Evolutionary conservation across 345 rosid species (phyloP).

Genomic region (Hibiscus mutabilis): DNA sequence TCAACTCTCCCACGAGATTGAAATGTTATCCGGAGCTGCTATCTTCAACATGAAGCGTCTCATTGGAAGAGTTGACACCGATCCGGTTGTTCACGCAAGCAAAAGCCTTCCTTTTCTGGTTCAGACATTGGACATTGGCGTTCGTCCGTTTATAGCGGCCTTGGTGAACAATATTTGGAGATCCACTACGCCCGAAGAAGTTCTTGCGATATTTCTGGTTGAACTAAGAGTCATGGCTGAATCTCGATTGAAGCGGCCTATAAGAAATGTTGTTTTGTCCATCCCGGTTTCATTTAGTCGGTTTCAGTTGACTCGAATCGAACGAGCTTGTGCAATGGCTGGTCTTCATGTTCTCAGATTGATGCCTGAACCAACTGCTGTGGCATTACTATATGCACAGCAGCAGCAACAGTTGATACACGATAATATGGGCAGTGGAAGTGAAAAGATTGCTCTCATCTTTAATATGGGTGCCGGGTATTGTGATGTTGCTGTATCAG

Average conservation of each 20-base stretch:
- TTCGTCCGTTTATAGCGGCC: slow-evolving; percentile 75
- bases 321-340: slow-evolving; percentile 88
- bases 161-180: slow-evolving; percentile 82
- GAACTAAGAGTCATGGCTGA: slow-evolving; percentile 78
- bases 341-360: slow-evolving; percentile 78
- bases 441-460: slow-evolving; percentile 74
- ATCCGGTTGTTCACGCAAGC: slow-evolving; percentile 67
- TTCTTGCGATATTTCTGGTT: slow-evolving; percentile 64
- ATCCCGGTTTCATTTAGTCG: slow-evolving; percentile 80
- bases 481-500: slow-evolving; percentile 70
- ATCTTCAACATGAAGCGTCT: slow-evolving; percentile 91
- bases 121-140: slow-evolving; percentile 81
- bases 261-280: slow-evolving; percentile 69
- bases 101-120: slow-evolving; percentile 73
- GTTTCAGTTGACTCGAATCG: slow-evolving; percentile 71
- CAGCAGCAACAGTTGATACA: slow-evolving; percentile 65
- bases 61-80: slow-evolving; percentile 79
- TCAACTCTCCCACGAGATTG: slow-evolving; percentile 66
- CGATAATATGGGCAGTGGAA: slow-evolving; percentile 75
- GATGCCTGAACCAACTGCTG: slow-evolving; percentile 90
- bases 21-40: slow-evolving; percentile 73
- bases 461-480: slow-evolving; percentile 91
- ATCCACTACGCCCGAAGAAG: slow-evolving; percentile 87
- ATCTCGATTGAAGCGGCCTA: slow-evolving; percentile 53
- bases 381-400: slow-evolving; percentile 78